Conservation (phyloP, 345 rosid genomes). For the rapeseed (Brassica napus) region DNA sequence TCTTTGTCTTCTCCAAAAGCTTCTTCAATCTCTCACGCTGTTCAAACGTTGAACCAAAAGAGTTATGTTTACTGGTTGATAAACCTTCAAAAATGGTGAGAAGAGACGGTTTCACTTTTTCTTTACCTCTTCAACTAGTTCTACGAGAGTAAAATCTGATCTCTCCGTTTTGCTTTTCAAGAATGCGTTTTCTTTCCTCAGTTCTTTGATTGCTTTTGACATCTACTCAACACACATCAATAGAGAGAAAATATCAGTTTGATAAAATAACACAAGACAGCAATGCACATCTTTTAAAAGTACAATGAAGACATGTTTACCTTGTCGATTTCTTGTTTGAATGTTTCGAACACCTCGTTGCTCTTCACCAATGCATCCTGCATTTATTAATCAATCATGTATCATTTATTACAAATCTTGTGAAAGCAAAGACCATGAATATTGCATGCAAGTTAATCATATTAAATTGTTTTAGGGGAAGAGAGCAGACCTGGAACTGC, state of each 20-base stretch:
- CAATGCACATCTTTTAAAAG: background rate
- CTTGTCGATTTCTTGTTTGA: conserved; percentile 93
- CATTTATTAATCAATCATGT: background rate
- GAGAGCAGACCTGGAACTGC: conserved; percentile 75
- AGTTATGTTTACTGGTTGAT: background rate
- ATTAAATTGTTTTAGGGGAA: background rate
- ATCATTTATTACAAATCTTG: background rate
- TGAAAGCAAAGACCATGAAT: background rate
- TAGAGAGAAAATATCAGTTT: background rate
- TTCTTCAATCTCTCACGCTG: conserved; percentile 84
- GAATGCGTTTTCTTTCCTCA: conserved; percentile 80
- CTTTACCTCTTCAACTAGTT: conserved; percentile 86
- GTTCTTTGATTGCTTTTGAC: conserved; percentile 88
- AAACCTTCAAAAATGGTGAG: background rate
- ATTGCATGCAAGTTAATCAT: background rate
- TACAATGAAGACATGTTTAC: conserved; percentile 36
- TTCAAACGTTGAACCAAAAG: background rate
- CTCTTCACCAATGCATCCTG: background rate
- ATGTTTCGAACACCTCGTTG: conserved; percentile 80
- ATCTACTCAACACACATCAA: conserved; percentile 47
- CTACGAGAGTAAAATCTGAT: conserved; percentile 70
- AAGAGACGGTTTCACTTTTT: background rate
- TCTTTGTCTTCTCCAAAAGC: conserved; percentile 79
- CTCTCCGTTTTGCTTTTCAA: conserved; percentile 86
- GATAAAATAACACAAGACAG: background rate